Evolutionary conservation across 2,329 filamentous ascomycete species (phyloP).

Genomic region (Pseudocercospora eumusae): DNA sequence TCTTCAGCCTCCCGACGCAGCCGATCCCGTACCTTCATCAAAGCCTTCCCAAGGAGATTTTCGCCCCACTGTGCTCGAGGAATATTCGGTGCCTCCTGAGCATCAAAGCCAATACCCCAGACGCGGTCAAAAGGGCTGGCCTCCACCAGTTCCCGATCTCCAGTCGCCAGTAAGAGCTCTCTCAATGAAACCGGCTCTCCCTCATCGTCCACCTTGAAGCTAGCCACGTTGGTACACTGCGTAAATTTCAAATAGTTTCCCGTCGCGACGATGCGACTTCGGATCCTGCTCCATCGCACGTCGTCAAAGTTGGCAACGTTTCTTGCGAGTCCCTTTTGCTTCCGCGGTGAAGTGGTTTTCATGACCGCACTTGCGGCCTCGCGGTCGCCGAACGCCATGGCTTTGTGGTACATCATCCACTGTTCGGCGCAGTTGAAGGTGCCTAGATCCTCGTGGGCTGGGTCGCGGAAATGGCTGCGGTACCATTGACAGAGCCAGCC

Average conservation of each 20-base stretch:
- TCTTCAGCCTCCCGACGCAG: constrained; percentile 11
- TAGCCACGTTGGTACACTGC: constrained; percentile 15
- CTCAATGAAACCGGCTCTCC: constrained; percentile 11
- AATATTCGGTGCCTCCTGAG: constrained; percentile 9
- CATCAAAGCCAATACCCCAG: constrained; percentile 27
- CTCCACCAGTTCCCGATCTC: constrained; percentile 19
- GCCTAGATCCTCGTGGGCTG: neutral
- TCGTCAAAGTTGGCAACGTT: constrained; percentile 19
- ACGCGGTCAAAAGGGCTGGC: constrained; percentile 24
- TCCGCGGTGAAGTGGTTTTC: neutral
- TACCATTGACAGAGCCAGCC: constrained; percentile 30
- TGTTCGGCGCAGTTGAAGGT: constrained; percentile 28
- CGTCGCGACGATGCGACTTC: constrained; percentile 13
- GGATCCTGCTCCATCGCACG: constrained; percentile 8
- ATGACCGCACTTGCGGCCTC: constrained; percentile 15
- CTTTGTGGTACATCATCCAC: constrained; percentile 31
- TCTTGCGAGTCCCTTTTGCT: constrained; percentile 19
- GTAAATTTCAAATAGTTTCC: constrained; percentile 25
- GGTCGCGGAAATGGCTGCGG: constrained; percentile 20
- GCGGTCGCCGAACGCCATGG: constrained; percentile 19
- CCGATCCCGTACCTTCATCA: constrained; percentile 17
- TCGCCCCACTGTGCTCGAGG: constrained; percentile 13
- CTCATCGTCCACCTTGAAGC: constrained; percentile 13
- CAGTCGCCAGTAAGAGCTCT: constrained; percentile 20
- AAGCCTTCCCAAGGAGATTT: constrained; percentile 21